Evolutionary conservation across 495 filamentous ascomycete species (phyloP).

Genomic region (Parmelia sp.): DNA sequence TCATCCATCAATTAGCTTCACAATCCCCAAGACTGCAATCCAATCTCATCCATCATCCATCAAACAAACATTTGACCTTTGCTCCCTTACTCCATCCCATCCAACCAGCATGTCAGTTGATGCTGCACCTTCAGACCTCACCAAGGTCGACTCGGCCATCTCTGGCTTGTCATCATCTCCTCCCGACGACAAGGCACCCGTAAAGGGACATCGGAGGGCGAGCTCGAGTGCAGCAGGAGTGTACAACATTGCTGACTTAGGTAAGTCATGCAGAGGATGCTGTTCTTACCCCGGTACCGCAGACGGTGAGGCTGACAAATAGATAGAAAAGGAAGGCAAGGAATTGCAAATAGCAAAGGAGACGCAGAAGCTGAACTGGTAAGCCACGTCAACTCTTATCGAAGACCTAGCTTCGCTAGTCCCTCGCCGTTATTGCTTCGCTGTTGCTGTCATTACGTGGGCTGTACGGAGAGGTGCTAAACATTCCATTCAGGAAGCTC

Average conservation of each 20-base stretch:
- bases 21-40: constrained; percentile 10
- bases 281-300: not conserved
- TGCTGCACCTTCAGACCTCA: constrained; percentile 39
- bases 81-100: not conserved
- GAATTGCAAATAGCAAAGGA: constrained; percentile 75
- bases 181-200: constrained; percentile 45
- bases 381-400: constrained; percentile 32
- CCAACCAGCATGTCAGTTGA: constrained; percentile 56
- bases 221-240: constrained; percentile 64
- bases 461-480: constrained; percentile 6
- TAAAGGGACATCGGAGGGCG: constrained; percentile 54
- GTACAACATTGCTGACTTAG: constrained; percentile 77
- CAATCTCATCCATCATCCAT: constrained; percentile 18
- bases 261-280: constrained; percentile 43
- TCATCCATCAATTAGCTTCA: constrained; percentile 9
- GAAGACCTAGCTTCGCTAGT: not conserved
- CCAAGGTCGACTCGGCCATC: constrained; percentile 83
- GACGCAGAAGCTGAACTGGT: constrained; percentile 88
- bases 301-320: constrained; percentile 26
- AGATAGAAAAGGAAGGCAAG: constrained; percentile 64
- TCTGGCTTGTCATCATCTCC: constrained; percentile 65
- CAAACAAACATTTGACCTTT: constrained; percentile 3
- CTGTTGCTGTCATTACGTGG: not conserved
- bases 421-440: not conserved
- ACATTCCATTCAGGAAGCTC: constrained; percentile 59